Evolutionary conservation across 1,284 basidiomycete genomes (phyloP), one percentile per base, ranked within the genome.

Genomic region (Ganoderma lingzhi): DNA sequence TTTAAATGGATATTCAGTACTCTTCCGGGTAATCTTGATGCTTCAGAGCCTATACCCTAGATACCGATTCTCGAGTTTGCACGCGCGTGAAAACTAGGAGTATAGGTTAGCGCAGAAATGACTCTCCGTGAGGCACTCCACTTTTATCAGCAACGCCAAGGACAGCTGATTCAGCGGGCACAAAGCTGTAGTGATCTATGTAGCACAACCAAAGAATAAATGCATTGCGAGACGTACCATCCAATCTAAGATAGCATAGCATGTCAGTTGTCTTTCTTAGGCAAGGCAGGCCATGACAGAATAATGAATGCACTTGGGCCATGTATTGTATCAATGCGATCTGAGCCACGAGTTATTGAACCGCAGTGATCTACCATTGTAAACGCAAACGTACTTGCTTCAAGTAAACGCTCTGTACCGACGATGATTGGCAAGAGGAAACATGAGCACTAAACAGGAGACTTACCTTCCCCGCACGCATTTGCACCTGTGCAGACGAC

Each of bases 81-180:
- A 98, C 88, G 17, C 97, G 90, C 4, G 96, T 98, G 81, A 96
- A 96, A 72, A 98, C 96, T 97, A 70, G 14, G 64, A 73, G 37
- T 59, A 44, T 59, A 56, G 23, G 64, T 39, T 17, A 59, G 41
- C 8, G 17, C 15, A 15, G 17, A 19, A 64, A 62, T 56, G 35
- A 62, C n/a, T 30, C 67, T 66, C 6, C n/a, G 35, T 45, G 42
- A 59, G 45, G 28, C 30, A 71, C 14, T 75, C 71, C 76, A 96
- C 96, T 94, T 82, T 96, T 96, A 81, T 98, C 96, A 19, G 94
- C 92, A 62, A 98, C 81, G 0, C 97, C 96, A 58, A 99, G 86
- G 1, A 83, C 90, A 1, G 96, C 96, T 10, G 85, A 86, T 71
- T 93, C 88, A 1, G 94, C 96, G 0, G 97, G 95, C 15, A 98